A percentile compares a stretch with the other conserved stretches of the same genome.
These are phyloP conservation scores for Aspergillus sparsus DNA, from an alignment of 495 filamentous ascomycete genomes.

Conservation along the genomic window DNA sequence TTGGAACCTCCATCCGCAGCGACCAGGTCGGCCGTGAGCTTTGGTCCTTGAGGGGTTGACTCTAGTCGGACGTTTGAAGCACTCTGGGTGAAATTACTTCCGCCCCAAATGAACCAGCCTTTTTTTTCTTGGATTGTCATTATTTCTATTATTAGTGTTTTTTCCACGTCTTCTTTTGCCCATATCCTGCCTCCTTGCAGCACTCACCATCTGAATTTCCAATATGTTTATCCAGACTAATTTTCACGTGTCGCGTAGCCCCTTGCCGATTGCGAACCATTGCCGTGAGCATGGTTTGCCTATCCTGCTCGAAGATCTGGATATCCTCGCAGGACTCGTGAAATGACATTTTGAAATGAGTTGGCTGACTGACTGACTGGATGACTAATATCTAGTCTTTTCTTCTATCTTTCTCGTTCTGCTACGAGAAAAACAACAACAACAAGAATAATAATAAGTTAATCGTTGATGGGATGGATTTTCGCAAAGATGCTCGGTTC, in stretches of 20 bases:
- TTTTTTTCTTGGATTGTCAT: neutral
- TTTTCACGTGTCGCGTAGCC: slow-evolving; percentile 2
- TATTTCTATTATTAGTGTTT: neutral
- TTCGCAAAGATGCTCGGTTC: too few species aligned
- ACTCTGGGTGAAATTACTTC: slow-evolving; percentile 21
- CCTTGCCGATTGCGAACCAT: slow-evolving; percentile 13
- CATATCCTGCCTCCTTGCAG: neutral
- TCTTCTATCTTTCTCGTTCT: too few species aligned
- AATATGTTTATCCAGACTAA: slow-evolving; percentile 26
- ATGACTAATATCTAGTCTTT: too few species aligned
- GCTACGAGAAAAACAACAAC: too few species aligned
- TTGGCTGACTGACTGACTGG: too few species aligned
- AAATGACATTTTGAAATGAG: slow-evolving; percentile 22
- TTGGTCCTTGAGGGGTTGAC: slow-evolving; percentile 16
- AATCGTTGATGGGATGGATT: too few species aligned
- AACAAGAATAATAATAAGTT: too few species aligned
- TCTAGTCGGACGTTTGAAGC: slow-evolving; percentile 21
- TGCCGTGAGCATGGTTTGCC: slow-evolving; percentile 17
- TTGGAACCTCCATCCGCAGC: slow-evolving; percentile 12
- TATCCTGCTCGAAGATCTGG: slow-evolving; percentile 17
- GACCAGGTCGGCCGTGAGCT: slow-evolving; percentile 21
- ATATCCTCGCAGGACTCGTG: slow-evolving; percentile 22
- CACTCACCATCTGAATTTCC: slow-evolving; percentile 23
- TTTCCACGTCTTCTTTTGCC: neutral
- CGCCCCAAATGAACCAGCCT: slow-evolving; percentile 29